Percentiles rank a stretch among this genome's conserved stretches.
Conservation (phyloP, 495 filamentous ascomycete genomes). For the Penicillium riverlandense region DNA sequence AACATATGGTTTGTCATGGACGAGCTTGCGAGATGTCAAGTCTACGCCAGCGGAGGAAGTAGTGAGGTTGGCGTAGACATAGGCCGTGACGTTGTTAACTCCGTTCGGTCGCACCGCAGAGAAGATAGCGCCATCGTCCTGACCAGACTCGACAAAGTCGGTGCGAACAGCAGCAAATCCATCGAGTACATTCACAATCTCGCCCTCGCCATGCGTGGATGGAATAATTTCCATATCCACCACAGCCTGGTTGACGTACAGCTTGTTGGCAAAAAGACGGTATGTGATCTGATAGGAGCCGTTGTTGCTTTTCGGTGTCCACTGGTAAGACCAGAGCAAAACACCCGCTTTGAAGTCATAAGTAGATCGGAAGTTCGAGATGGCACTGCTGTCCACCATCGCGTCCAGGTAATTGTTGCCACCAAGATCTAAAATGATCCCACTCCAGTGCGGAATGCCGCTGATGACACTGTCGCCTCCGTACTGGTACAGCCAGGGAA, state of each 20-base stretch:
- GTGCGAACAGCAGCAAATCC: slow-evolving; percentile 53
- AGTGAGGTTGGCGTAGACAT: slow-evolving; percentile 46
- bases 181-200: slow-evolving; percentile 52
- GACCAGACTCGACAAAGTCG: slow-evolving; percentile 44
- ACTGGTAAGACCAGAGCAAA: slow-evolving; percentile 57
- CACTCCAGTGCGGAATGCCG: slow-evolving; percentile 65
- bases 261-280: slow-evolving; percentile 54
- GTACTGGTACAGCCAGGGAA: slow-evolving; percentile 63
- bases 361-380: slow-evolving; percentile 54
- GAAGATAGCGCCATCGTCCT: slow-evolving; percentile 44
- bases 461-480: slow-evolving; percentile 67
- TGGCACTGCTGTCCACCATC: slow-evolving; percentile 49
- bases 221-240: slow-evolving; percentile 50
- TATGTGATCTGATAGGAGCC: slow-evolving; percentile 50
- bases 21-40: slow-evolving; percentile 33
- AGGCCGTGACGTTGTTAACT: slow-evolving; percentile 50
- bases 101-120: slow-evolving; percentile 50
- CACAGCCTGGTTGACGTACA: slow-evolving; percentile 55
- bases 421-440: slow-evolving; percentile 52
- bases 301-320: slow-evolving; percentile 49
- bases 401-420: slow-evolving; percentile 50
- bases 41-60: slow-evolving; percentile 37
- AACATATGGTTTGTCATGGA: slow-evolving; percentile 39
- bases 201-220: slow-evolving; percentile 36
- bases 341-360: slow-evolving; percentile 58